Conservation (phyloP, 2,329 filamentous ascomycete genomes). For the Truncatella angustata region DNA sequence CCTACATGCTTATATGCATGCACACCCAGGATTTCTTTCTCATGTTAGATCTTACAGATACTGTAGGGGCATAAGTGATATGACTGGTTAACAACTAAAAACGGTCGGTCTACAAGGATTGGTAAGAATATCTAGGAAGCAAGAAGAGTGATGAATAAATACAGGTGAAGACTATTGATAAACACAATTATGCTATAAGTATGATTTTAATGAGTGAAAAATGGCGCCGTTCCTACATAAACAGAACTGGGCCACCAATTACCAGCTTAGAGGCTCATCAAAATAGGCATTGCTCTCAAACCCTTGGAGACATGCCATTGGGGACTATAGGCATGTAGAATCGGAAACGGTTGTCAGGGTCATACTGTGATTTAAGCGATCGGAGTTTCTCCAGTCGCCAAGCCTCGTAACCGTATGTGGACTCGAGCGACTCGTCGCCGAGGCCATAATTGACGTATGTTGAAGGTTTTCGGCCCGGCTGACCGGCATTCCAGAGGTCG, state of each 20-base stretch:
- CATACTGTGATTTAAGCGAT: constrained; percentile 32
- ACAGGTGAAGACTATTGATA: neutral
- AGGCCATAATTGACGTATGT: constrained; percentile 25
- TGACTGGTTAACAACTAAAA: neutral
- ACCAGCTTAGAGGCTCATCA: neutral
- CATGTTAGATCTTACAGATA: neutral
- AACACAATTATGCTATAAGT: neutral
- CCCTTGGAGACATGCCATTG: neutral
- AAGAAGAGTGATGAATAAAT: neutral
- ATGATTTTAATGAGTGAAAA: neutral
- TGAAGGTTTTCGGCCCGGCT: constrained; percentile 9
- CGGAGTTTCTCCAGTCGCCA: constrained; percentile 31
- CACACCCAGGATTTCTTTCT: neutral
- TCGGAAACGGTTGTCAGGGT: constrained; percentile 25
- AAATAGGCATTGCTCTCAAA: neutral
- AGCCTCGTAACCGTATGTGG: constrained; percentile 19
- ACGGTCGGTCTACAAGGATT: neutral
- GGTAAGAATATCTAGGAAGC: neutral
- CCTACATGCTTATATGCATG: no score
- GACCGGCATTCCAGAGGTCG: constrained; percentile 18
- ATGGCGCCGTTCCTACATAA: neutral
- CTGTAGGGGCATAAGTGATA: no score
- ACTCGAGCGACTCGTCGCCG: constrained; percentile 18
- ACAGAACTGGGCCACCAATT: neutral
- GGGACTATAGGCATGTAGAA: constrained; percentile 15